Conservation (phyloP, 768 basidiomycete species). For the Suillus spraguei region DNA sequence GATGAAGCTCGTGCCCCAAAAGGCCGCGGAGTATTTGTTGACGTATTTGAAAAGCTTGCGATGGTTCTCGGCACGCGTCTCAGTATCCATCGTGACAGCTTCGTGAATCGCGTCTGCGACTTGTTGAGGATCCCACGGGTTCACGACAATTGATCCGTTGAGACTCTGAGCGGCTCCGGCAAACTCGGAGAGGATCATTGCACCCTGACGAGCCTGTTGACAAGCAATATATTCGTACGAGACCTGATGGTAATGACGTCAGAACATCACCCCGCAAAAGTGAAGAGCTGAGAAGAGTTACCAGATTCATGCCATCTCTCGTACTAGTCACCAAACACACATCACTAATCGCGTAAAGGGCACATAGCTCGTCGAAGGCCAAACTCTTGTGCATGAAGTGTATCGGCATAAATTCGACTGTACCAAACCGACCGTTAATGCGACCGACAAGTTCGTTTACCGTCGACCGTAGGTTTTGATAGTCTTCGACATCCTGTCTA, state of each 20-base stretch:
- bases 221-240: slow-evolving; percentile 99
- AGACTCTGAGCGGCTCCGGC: slow-evolving; percentile 96
- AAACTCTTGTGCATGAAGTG: slow-evolving; percentile 99
- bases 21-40: slow-evolving; percentile 90
- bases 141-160: slow-evolving; percentile 96
- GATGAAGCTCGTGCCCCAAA: slow-evolving; percentile 92
- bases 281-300: slow-evolving; percentile 42
- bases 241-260: slow-evolving; percentile 55
- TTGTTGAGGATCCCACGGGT: slow-evolving; percentile 99
- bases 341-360: slow-evolving; percentile 96
- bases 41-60: slow-evolving; percentile 96
- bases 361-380: slow-evolving; percentile 92
- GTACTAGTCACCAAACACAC: slow-evolving; percentile 96
- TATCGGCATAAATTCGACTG: slow-evolving; percentile 99
- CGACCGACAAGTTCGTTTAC: slow-evolving; percentile 98
- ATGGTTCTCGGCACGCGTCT: slow-evolving; percentile 88
- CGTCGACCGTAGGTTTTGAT: slow-evolving; percentile 93
- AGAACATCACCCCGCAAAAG: slow-evolving; percentile 4
- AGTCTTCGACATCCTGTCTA: slow-evolving; percentile 98
- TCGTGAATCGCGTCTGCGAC: slow-evolving; percentile 97
- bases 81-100: slow-evolving; percentile 86
- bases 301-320: slow-evolving; percentile 98
- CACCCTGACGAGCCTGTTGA: slow-evolving; percentile 90
- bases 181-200: slow-evolving; percentile 98
- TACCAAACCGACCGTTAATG: slow-evolving; percentile 98